Percentiles rank a stretch among this genome's conserved stretches.
These are phyloP conservation scores for Aspergillus viridinutans DNA, from an alignment of 2,329 filamentous ascomycete species.

Conservation along the genomic window DNA sequence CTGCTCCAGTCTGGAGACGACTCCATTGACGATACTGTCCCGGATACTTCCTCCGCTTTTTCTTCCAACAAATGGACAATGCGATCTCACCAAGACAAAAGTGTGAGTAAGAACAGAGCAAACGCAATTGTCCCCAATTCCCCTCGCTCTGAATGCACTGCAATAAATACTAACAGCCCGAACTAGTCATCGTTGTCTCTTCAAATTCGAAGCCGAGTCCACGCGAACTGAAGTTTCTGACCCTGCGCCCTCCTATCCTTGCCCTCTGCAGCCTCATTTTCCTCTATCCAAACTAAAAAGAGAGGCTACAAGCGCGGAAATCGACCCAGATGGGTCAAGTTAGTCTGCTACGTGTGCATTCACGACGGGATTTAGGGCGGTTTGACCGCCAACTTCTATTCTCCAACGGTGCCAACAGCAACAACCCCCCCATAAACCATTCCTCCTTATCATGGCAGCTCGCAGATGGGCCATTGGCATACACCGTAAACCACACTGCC, in stretches of 20 bases:
- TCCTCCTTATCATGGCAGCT: neutral
- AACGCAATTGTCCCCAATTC: neutral
- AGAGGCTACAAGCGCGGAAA: slow-evolving; percentile 14
- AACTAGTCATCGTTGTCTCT: neutral
- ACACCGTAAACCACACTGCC: neutral
- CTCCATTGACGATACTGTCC: slow-evolving; percentile 21
- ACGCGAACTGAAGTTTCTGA: neutral
- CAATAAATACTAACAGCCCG: neutral
- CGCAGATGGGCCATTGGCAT: neutral
- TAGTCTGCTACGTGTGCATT: slow-evolving; percentile 33
- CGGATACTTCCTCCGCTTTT: neutral
- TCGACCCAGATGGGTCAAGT: slow-evolving; percentile 18
- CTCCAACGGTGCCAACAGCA: slow-evolving; percentile 7
- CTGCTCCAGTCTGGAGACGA: slow-evolving; percentile 30
- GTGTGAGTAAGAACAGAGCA: neutral
- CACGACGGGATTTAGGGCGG: slow-evolving; percentile 23
- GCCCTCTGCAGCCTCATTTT: neutral
- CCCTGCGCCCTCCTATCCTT: neutral
- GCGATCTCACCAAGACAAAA: neutral
- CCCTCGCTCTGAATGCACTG: neutral
- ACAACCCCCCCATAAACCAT: neutral
- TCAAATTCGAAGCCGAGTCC: neutral
- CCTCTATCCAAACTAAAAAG: slow-evolving; percentile 7
- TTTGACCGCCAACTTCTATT: slow-evolving; percentile 15
- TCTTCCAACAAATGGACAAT: neutral